These are phyloP conservation scores for Oryza meyeriana DNA, from an alignment of 176 grass and related monocot species.

Conservation along the genomic window DNA sequence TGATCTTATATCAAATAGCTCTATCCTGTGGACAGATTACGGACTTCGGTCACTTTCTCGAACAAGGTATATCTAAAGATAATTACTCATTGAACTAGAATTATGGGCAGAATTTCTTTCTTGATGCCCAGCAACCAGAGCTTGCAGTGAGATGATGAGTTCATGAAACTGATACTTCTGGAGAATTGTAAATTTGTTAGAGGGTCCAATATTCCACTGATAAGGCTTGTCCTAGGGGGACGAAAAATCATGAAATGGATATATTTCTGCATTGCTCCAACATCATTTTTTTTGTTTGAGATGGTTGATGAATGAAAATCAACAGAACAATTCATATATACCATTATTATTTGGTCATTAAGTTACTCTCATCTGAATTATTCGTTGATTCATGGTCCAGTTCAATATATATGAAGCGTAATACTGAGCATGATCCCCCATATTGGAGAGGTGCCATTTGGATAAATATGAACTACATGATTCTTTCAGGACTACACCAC, in stretches of 20 bases:
- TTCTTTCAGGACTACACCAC: slow-evolving; percentile 84
- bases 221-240: background rate
- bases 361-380: slow-evolving; percentile 12
- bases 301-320: background rate
- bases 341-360: background rate
- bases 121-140: background rate
- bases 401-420: slow-evolving; percentile 91
- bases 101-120: background rate
- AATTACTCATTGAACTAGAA: background rate
- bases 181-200: background rate
- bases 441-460: slow-evolving; percentile 99
- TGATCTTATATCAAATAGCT: slow-evolving; percentile 76
- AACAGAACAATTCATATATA: background rate
- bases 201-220: background rate
- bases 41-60: slow-evolving; percentile 88
- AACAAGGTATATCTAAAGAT: slow-evolving; percentile 55
- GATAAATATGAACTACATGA: slow-evolving; percentile 99
- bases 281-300: background rate
- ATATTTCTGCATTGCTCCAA: background rate
- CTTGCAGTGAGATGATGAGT: background rate
- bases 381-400: slow-evolving; percentile 42
- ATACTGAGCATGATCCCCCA: slow-evolving; percentile 85
- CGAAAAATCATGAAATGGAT: background rate
- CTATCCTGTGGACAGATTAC: slow-evolving; percentile 91
- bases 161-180: background rate